Evolutionary conservation across 2,329 filamentous ascomycete genomes (phyloP), one percentile per base, ranked within the genome.

Genomic region (Drechslera avenae): DNA sequence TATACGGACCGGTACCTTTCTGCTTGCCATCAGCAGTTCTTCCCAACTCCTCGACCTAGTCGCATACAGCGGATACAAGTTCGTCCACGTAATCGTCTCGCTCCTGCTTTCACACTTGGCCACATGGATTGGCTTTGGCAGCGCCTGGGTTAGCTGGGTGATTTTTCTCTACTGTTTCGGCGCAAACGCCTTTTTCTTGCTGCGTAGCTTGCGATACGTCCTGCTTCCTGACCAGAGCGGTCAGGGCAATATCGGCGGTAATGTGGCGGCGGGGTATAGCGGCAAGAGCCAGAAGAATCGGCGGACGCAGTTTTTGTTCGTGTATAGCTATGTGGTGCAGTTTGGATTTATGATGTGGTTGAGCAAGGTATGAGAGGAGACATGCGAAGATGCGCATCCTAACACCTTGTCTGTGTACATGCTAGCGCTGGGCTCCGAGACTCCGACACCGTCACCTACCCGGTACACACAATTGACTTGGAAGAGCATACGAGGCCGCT

Each of bases 61-160:
- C 46, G 95, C 95, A 4, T 99, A 99, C 77, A 93, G 89, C 2
- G 95, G 95, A 16, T 99, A 99, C 79, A 99, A 99, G 75, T 99
- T 99, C 68, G 93, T 99, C 21, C 94, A 93, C 26, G 91, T 97
- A 62, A 99, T 99, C 54, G 83, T 90, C 41, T 97, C 92, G 0
- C 85, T 97, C 56, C 82, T 89, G 10, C 77, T 93, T 14, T 87
- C 90, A 13, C 90, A 95, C 73, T 40, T 73, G 14, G 57, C 64
- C 9, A 48, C 56, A 4, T 85, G 86, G 10, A 88, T 91, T 36
- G 85, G 86, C 66, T 89, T 93, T 17, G 94, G 91, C 2, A 88
- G 92, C 41, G 89, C 91, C 46, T 95, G 89, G 90, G 79, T 91
- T 44, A 90, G 91, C 64, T 97, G 93, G 92, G 77, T 82, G 7